These are phyloP conservation scores for Solanum dulcamara DNA, from an alignment of 257 asterid genomes.

Conservation along the genomic window DNA sequence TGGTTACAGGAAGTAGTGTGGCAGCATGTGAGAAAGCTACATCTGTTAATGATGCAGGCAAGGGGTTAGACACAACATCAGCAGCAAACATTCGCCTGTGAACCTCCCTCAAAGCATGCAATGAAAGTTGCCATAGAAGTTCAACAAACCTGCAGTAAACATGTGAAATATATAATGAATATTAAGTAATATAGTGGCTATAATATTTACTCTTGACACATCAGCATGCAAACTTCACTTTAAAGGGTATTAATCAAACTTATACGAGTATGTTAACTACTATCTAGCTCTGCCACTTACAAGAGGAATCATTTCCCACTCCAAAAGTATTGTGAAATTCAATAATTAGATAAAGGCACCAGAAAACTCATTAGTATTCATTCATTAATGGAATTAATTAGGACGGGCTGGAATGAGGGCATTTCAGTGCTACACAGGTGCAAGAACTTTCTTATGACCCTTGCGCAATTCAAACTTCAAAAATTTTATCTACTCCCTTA, in stretches of 20 bases:
- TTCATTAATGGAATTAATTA: not conserved
- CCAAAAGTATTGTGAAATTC: not conserved
- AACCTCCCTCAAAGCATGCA: constrained; percentile 98
- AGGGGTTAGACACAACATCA: constrained; percentile 84
- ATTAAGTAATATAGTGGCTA: not conserved
- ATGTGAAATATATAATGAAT: not conserved
- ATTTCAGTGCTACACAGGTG: not conserved
- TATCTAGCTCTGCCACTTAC: not conserved
- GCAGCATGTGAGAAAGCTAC: constrained; percentile 99
- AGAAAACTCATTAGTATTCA: not conserved
- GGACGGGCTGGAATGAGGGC: not conserved
- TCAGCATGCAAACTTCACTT: not conserved
- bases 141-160: constrained; percentile 74
- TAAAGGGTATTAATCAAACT: not conserved
- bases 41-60: constrained; percentile 95
- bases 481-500: not conserved
- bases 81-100: constrained; percentile 82
- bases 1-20: constrained; percentile 89
- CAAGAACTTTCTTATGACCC: not conserved
- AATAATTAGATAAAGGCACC: not conserved
- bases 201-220: not conserved
- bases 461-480: not conserved
- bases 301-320: not conserved
- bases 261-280: not conserved
- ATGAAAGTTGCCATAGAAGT: constrained; percentile 94